phyloP scores from a whole-genome alignment of 441 rosid species.

The Geranium incanum region DNA sequence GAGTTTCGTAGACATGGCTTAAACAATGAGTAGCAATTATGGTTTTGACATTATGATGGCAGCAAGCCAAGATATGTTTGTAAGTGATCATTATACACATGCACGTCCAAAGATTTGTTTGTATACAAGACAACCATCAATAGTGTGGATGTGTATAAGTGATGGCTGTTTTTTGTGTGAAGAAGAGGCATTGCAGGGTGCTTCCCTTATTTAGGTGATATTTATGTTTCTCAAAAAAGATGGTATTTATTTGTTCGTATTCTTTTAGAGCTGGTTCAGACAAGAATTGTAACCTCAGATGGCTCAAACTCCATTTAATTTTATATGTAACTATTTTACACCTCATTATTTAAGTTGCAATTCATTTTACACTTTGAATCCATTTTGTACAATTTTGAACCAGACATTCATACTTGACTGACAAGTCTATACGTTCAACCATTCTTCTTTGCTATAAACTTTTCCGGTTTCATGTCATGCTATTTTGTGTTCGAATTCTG shows the following conservation, averaged over 20 bases:
- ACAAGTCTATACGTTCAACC: neutral
- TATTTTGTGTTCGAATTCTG: constrained; percentile 80
- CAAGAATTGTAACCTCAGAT: too few relatives aligned
- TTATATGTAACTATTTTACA: too few relatives aligned
- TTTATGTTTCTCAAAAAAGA: too few relatives aligned
- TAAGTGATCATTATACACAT: neutral
- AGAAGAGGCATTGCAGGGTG: too few relatives aligned
- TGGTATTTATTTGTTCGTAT: too few relatives aligned
- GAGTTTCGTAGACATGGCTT: neutral
- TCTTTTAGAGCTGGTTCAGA: too few relatives aligned
- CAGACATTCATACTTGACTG: neutral
- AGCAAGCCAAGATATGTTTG: neutral
- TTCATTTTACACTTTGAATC: neutral
- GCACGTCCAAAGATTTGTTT: too few relatives aligned
- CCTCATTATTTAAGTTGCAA: neutral
- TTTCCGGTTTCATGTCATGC: constrained; percentile 32
- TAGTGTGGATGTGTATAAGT: too few relatives aligned
- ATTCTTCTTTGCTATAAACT: neutral
- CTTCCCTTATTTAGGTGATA: too few relatives aligned
- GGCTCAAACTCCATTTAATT: too few relatives aligned
- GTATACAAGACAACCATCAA: too few relatives aligned
- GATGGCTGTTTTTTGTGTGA: too few relatives aligned
- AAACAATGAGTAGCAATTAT: neutral
- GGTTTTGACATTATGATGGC: neutral
- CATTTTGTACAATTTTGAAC: neutral